Conservation (phyloP, 2,329 filamentous ascomycete genomes). For the Colletotrichum noveboracense region DNA sequence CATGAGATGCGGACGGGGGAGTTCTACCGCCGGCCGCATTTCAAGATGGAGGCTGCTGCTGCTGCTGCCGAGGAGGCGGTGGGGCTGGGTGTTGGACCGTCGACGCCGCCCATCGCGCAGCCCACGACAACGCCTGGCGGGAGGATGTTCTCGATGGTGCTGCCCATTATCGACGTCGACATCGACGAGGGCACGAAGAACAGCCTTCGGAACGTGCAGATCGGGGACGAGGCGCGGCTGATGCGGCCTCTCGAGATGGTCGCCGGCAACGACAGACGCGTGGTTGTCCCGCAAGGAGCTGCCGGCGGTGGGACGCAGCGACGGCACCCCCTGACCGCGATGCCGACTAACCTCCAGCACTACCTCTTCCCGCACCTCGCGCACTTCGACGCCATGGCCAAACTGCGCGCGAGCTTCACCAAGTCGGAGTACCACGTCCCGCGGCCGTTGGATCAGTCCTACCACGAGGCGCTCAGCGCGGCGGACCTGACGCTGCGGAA, state of each 20-base stretch:
- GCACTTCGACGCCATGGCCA: constrained; percentile 23
- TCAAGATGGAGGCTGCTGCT: not conserved
- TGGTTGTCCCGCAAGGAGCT: not conserved
- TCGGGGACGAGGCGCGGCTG: constrained; percentile 5
- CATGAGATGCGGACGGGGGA: constrained; percentile 21
- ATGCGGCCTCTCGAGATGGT: not conserved
- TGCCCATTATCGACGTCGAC: constrained; percentile 23
- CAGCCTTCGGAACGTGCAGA: constrained; percentile 15
- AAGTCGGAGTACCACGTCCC: constrained; percentile 24
- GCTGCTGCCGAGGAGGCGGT: not conserved
- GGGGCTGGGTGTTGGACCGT: not conserved
- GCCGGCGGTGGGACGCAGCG: not conserved
- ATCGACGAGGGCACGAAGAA: constrained; percentile 20
- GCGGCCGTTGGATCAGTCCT: constrained; percentile 22
- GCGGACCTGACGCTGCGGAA: constrained; percentile 13
- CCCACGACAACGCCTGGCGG: not conserved
- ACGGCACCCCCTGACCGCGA: constrained; percentile 12
- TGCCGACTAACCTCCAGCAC: constrained; percentile 23
- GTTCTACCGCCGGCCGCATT: constrained; percentile 23
- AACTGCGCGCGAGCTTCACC: constrained; percentile 17
- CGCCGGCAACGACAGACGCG: not conserved
- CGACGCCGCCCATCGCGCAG: not conserved
- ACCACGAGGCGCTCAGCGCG: constrained; percentile 19
- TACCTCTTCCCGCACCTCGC: constrained; percentile 22
- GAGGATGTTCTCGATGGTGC: constrained; percentile 21